phyloP scores from a whole-genome alignment of 192 early-diverging fungal genomes.

The Backusella australiensis region DNA sequence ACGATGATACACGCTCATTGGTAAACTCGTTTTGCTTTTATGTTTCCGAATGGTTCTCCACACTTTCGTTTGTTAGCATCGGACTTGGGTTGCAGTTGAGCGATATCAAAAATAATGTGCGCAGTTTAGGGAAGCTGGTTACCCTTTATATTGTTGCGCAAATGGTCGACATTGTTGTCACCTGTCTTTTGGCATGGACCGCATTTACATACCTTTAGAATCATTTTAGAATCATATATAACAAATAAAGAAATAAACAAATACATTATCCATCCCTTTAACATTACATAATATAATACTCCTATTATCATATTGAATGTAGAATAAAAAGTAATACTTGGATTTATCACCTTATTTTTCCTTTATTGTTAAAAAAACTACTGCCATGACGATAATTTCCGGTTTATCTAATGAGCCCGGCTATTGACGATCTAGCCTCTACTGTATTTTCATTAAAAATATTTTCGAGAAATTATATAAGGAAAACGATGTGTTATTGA shows the following conservation, averaged over 20 bases:
- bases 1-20: constrained; percentile 11
- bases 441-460: not conserved
- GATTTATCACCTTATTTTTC: not conserved
- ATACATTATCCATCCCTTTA: not conserved
- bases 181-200: constrained; percentile 41
- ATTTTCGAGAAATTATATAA: not conserved
- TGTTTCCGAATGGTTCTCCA: constrained; percentile 52
- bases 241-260: not conserved
- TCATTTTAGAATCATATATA: not conserved
- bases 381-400: not conserved
- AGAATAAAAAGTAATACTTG: not conserved
- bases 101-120: constrained; percentile 42
- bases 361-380: not conserved
- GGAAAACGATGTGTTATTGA: not conserved
- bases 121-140: constrained; percentile 40
- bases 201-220: constrained; percentile 33
- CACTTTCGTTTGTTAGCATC: constrained; percentile 52
- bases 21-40: constrained; percentile 52
- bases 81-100: constrained; percentile 49
- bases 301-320: not conserved
- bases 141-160: constrained; percentile 47
- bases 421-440: not conserved
- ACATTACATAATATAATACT: not conserved
- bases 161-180: constrained; percentile 47
- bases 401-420: not conserved